Evolutionary conservation across 2,329 filamentous ascomycete species (phyloP).

Genomic region (Ambrosiella beaveri): DNA sequence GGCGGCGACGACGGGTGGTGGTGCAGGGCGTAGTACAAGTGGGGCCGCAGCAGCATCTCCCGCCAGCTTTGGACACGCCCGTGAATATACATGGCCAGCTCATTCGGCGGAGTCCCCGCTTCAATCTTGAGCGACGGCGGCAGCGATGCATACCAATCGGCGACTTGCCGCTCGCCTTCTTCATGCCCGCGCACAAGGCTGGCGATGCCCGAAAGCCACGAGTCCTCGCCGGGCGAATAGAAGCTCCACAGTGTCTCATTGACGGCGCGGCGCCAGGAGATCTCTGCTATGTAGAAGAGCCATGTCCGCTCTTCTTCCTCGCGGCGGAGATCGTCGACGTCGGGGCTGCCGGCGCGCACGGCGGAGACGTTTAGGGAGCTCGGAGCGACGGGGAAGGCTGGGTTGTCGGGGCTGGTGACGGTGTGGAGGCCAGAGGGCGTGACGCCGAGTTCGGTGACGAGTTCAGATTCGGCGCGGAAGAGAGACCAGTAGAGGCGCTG

Average conservation of each 20-base stretch:
- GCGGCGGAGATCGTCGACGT: neutral
- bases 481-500: neutral
- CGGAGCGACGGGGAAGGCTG: neutral
- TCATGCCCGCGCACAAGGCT: neutral
- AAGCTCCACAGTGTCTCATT: neutral
- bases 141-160: neutral
- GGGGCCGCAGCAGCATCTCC: neutral
- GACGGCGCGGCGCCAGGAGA: neutral
- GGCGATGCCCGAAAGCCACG: neutral
- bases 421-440: neutral
- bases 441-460: neutral
- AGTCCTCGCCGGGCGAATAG: neutral
- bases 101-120: neutral
- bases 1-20: neutral
- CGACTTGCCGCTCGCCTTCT: neutral
- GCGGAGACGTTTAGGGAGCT: neutral
- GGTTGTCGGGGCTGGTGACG: neutral
- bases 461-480: neutral
- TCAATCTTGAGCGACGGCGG: neutral
- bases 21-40: neutral
- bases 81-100: neutral
- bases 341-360: neutral
- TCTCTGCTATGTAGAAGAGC: neutral
- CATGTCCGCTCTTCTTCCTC: neutral
- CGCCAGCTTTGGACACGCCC: neutral